phyloP scores from a whole-genome alignment of 495 filamentous ascomycete species.

The Extremus antarcticus region DNA sequence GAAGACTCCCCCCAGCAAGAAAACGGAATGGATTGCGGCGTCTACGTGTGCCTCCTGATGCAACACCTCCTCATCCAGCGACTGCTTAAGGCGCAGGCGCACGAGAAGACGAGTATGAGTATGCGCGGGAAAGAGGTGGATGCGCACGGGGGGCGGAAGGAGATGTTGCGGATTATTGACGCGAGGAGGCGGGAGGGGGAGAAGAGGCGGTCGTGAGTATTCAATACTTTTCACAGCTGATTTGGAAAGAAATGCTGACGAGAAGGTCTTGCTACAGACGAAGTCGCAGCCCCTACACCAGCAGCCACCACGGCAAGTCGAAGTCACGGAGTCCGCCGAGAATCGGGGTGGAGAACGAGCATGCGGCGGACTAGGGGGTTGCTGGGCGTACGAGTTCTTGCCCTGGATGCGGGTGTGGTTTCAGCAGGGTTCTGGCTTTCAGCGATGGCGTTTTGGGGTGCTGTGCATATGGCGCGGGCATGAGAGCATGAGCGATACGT shows the following conservation, averaged over 20 bases:
- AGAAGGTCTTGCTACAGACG: conserved; percentile 4
- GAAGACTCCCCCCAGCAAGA: conserved; percentile 83
- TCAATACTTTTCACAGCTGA: conserved; percentile 1
- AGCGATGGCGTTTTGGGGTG: not conserved
- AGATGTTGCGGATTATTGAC: conserved; percentile 82
- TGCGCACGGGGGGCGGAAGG: conserved; percentile 62
- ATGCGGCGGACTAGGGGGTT: not conserved
- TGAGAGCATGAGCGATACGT: too few relatives aligned
- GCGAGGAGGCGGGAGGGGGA: conserved; percentile 72
- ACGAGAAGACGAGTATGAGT: conserved; percentile 85
- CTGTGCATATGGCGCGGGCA: not conserved
- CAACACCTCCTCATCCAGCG: conserved; percentile 72
- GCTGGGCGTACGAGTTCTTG: not conserved
- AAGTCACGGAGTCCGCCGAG: conserved; percentile 25
- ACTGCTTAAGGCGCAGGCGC: conserved; percentile 62
- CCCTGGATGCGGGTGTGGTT: not conserved
- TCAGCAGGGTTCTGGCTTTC: not conserved
- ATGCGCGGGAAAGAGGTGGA: conserved; percentile 72
- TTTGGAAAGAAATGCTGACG: too few relatives aligned
- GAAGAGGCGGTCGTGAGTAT: conserved; percentile 53
- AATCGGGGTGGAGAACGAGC: conserved; percentile 27
- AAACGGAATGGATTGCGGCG: conserved; percentile 86
- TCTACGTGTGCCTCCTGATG: conserved; percentile 94
- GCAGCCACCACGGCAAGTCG: conserved; percentile 8
- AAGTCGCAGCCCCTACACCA: conserved; percentile 24